Evolutionary conservation across 352 stramenopile species (phyloP), one percentile per base, ranked within the genome.

Genomic region (Pythium aquatile): DNA sequence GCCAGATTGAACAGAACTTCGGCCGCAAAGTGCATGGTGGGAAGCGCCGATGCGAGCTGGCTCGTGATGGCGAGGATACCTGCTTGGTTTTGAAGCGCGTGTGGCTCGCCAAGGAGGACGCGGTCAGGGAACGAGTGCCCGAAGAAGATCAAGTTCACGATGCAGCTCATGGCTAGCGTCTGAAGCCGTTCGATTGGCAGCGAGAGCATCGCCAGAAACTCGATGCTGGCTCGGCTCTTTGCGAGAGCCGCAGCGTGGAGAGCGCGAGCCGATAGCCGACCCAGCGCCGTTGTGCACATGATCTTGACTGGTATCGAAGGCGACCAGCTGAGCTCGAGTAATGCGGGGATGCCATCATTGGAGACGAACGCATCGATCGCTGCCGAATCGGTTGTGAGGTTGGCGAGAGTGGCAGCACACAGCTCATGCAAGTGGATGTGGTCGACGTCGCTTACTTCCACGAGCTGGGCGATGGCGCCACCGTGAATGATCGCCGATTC

Each of bases 1-100:
- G 81, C 87, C 44, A 94, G 61, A 48, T 94, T 94, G 59, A 84
- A 94, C 3, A 94, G 58, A 3, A 80, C 74, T 63, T 90, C 81
- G 8, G 77, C 70, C 0, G 79, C 79, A 48, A 92, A 94, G 3
- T 78, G 63, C 52, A 81, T 87, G 13, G 71, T 85, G 0, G 66
- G 30, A 0, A 67, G 48, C 1, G 65, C 51, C 0, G 70, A 48
- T 0, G 80, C 79, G 13, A 91, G 52, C 37, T 92, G 81, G 5
- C 58, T 79, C 7, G 87, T 63, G n/a, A 90, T 74, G n/a, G 66
- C 85, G 59, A 94, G 69, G 11, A 94, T 58, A 0, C 85, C 85
- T 5, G 88, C 62, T 9, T 87, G 81, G 35, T 81, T 91, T 58
- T 91, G 81, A 1, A 84, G 70, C 5, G 81, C 78, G 17, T 91